Percentiles rank a stretch among this genome's conserved stretches.
These are phyloP conservation scores for Amanita pallidorosea DNA, from an alignment of 768 basidiomycete species.

Conservation along the genomic window DNA sequence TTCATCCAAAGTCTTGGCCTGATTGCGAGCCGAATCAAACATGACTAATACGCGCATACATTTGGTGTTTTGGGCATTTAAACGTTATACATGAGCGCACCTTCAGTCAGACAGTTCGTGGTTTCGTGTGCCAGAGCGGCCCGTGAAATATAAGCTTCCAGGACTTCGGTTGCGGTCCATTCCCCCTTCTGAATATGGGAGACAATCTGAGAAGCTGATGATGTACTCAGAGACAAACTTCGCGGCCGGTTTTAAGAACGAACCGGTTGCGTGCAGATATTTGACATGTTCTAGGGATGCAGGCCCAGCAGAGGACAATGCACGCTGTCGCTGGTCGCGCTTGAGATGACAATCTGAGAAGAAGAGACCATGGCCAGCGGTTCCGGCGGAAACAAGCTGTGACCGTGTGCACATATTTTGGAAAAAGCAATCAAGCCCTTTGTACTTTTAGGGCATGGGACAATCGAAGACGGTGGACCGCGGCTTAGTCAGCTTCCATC, in stretches of 20 bases:
- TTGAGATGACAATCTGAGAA: conserved; percentile 1
- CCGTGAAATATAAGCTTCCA: conserved; percentile 50
- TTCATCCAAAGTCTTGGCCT: conserved; percentile 54
- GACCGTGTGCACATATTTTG: no score
- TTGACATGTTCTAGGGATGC: conserved; percentile 16
- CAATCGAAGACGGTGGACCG: no score
- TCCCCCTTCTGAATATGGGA: conserved; percentile 30
- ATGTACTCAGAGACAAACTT: neutral
- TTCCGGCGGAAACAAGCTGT: neutral
- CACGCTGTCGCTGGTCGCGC: conserved; percentile 2
- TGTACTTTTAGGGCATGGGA: no score
- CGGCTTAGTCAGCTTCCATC: no score
- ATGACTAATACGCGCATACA: conserved; percentile 36
- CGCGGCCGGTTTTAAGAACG: conserved; percentile 5
- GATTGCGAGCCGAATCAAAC: conserved; percentile 53
- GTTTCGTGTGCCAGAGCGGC: conserved; percentile 48
- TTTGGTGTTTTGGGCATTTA: neutral
- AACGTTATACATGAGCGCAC: conserved; percentile 22
- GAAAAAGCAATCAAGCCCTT: no score
- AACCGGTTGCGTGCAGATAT: conserved; percentile 43
- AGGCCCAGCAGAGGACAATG: neutral
- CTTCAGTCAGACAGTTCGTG: conserved; percentile 77
- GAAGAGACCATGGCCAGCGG: neutral
- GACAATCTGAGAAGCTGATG: conserved; percentile 37
- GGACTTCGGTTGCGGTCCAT: conserved; percentile 42